Conservation (phyloP, 441 rosid species). For the Euphorbia corollata region DNA sequence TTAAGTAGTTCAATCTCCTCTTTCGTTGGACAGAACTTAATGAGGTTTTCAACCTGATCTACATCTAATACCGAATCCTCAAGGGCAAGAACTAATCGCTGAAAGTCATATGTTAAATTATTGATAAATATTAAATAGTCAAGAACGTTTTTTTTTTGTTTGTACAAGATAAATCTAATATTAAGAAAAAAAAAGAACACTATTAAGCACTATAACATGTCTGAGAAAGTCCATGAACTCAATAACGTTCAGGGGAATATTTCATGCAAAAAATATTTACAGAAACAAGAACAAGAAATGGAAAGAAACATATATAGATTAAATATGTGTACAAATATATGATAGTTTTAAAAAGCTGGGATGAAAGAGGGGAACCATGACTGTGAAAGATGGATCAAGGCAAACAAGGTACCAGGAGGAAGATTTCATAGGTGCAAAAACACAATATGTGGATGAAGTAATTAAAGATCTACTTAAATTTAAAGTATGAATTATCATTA, state of each 20-base stretch:
- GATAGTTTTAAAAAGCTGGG: not conserved
- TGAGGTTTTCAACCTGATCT: slow-evolving; percentile 88
- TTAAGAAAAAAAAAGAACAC: not conserved
- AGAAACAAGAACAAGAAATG: not conserved
- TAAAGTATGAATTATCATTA: too few species aligned
- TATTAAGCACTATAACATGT: not conserved
- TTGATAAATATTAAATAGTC: slow-evolving; percentile 12
- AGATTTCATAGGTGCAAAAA: too few species aligned
- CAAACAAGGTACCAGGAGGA: not conserved
- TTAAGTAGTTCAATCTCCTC: slow-evolving; percentile 87
- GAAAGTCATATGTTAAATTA: slow-evolving; percentile 23
- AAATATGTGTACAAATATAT: not conserved
- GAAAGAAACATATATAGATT: not conserved
- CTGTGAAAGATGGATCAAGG: not conserved
- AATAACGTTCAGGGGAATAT: not conserved
- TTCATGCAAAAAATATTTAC: not conserved
- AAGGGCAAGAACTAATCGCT: slow-evolving; percentile 69
- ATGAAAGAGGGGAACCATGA: not conserved
- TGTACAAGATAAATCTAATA: slow-evolving; percentile 1
- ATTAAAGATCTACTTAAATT: too few species aligned
- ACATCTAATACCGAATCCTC: slow-evolving; percentile 72
- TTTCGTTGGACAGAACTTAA: slow-evolving; percentile 83
- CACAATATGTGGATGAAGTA: too few species aligned
- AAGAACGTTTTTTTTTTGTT: too few species aligned
- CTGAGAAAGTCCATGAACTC: not conserved